These are phyloP conservation scores for Fraxinus sp. DNA, from an alignment of 305 asterid species.

Conservation along the genomic window DNA sequence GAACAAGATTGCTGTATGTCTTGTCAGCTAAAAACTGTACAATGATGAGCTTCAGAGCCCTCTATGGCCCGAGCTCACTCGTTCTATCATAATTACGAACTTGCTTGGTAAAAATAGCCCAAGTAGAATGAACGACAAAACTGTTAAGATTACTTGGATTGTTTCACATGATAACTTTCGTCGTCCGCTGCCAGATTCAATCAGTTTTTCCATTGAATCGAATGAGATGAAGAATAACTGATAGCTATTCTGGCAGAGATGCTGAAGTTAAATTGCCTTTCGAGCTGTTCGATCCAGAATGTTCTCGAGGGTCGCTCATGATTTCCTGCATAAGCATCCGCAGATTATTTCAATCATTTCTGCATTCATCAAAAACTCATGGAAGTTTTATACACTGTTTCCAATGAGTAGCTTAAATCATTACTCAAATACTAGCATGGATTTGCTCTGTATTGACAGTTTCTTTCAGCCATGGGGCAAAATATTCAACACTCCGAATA, in stretches of 20 bases:
- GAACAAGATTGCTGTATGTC: neutral
- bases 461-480: neutral
- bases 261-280: conserved; percentile 25
- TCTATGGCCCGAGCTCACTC: neutral
- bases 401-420: neutral
- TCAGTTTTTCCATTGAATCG: conserved; percentile 16
- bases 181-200: conserved; percentile 1
- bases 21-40: neutral
- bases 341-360: conserved; percentile 9
- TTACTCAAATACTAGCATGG: neutral
- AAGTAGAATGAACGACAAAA: neutral
- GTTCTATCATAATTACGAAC: neutral
- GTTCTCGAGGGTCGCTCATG: conserved; percentile 25
- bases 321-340: conserved; percentile 27
- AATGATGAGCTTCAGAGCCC: conserved; percentile 4
- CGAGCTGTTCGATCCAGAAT: conserved; percentile 3
- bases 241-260: conserved; percentile 27
- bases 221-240: conserved; percentile 14
- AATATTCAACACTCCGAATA: neutral
- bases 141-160: neutral
- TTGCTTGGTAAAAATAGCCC: neutral
- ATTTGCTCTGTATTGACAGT: neutral
- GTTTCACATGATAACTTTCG: neutral
- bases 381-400: neutral
- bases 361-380: neutral